These are phyloP conservation scores for Psilocybe cubensis DNA, from an alignment of 768 basidiomycete species.

Conservation along the genomic window DNA sequence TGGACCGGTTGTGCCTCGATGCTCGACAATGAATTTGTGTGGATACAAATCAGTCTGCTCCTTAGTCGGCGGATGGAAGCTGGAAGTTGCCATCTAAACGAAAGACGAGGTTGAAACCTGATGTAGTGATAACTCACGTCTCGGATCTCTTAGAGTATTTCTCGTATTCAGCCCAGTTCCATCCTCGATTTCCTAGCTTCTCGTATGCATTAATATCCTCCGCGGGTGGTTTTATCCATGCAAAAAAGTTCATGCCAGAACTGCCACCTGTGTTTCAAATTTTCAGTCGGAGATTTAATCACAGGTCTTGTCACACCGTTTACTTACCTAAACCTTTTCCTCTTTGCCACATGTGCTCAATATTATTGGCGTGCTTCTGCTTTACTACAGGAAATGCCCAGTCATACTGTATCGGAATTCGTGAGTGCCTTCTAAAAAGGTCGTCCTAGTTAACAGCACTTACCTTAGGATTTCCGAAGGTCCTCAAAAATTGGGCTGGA, in stretches of 20 bases:
- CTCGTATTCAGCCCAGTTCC: constrained; percentile 52
- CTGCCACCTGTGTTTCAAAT: constrained; percentile 38
- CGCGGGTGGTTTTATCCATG: constrained; percentile 36
- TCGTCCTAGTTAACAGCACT: too few relatives aligned
- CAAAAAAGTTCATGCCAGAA: constrained; percentile 47
- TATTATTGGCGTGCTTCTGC: constrained; percentile 30
- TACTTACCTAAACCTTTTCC: constrained; percentile 35
- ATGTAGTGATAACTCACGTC: constrained; percentile 28
- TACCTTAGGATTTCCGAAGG: constrained; percentile 32
- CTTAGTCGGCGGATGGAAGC: constrained; percentile 30
- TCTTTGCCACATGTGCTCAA: constrained; percentile 28
- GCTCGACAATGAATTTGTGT: constrained; percentile 26
- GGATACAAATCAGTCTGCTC: constrained; percentile 30
- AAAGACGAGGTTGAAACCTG: not conserved
- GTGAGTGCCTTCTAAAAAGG: not conserved
- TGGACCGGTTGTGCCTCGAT: constrained; percentile 32
- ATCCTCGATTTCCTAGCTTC: constrained; percentile 55
- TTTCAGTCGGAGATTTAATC: not conserved
- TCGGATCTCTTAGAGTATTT: constrained; percentile 42
- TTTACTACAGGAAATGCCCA: constrained; percentile 37
- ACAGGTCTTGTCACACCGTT: not conserved
- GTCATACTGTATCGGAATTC: constrained; percentile 29
- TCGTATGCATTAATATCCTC: constrained; percentile 41
- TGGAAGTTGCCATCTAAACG: constrained; percentile 7
- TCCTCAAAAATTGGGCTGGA: constrained; percentile 32